Conservation (phyloP, 768 basidiomycete species). For the Lactarius akahatsu region DNA sequence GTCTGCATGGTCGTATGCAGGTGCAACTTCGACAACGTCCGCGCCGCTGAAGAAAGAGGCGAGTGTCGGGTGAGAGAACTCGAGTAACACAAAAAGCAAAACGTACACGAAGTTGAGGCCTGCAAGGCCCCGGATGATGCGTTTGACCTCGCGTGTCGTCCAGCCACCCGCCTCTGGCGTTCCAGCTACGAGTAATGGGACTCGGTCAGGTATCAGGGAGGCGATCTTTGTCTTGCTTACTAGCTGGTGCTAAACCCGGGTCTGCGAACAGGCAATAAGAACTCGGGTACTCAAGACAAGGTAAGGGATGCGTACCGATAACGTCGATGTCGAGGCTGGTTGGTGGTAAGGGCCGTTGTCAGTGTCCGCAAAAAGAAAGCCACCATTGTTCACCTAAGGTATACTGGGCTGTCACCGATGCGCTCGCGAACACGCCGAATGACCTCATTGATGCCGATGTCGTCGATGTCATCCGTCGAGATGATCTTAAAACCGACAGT, state of each 20-base stretch:
- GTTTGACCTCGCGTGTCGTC: slow-evolving; percentile 80
- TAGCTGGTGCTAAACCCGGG: slow-evolving; percentile 73
- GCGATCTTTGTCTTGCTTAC: slow-evolving; percentile 6
- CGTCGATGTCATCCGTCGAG: slow-evolving; percentile 80
- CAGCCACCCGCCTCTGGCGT: slow-evolving; percentile 85
- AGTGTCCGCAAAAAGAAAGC: not conserved
- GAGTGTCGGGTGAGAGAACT: not conserved
- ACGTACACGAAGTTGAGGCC: slow-evolving; percentile 79
- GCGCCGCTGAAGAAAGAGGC: slow-evolving; percentile 48
- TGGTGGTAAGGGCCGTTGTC: not conserved
- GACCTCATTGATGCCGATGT: slow-evolving; percentile 69
- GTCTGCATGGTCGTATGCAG: slow-evolving; percentile 72
- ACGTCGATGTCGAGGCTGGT: slow-evolving; percentile 78
- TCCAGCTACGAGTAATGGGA: slow-evolving; percentile 49
- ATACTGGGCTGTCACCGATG: slow-evolving; percentile 73
- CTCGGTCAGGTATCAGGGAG: not conserved
- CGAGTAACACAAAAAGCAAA: not conserved
- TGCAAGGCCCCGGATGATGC: slow-evolving; percentile 74
- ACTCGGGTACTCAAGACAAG: not conserved
- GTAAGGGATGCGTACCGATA: slow-evolving; percentile 49
- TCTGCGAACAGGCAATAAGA: slow-evolving; percentile 42
- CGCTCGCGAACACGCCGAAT: slow-evolving; percentile 66
- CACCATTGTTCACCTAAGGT: slow-evolving; percentile 50
- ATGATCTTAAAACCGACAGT: slow-evolving; percentile 76
- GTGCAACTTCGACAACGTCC: slow-evolving; percentile 73